Base-by-base conservation (phyloP, 495 filamentous ascomycete species). In the Bacidia rubella region DNA sequence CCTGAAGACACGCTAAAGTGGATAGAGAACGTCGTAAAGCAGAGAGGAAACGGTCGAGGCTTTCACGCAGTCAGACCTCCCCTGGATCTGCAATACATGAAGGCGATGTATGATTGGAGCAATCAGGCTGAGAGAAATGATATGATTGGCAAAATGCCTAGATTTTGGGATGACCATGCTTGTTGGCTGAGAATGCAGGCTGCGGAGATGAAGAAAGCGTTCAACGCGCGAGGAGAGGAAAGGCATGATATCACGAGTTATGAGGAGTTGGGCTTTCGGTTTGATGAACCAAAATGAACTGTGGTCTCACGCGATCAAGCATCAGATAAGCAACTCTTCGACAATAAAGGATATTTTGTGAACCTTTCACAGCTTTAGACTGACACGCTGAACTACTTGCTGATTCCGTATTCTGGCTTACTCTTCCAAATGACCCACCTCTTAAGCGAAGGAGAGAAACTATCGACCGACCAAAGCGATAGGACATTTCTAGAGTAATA, bases 1-100 rank as follows among this genome's bases (percentile, higher is more conserved):
- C 57, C 54, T 12, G 63, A 65, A 10, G 76, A 79, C 29, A 90
- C 94, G 82, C 58, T 65, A 56, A 59, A 55, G 5, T 90, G 84
- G 83, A 15, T 35, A 15, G 29, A 35, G 5, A 15, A 15, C 15
- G 29, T 35, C 7, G 15, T 35, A 5, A 35, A 15, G 5, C 5
- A 35, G 29, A 35, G 15, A 15, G 29, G 29, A 15, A 10, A 11
- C 1, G 47, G 47, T 3, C 26, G 47, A 20, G 15, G 12, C 2
- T 50, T 38, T 11, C 27, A 29, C 47, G 47, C 47, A 17, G 2
- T 35, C 25, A 26, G 35, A 29, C 47, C 47, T 12, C 47, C 47
- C 5, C 11, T 35, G 22, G 47, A 50, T 50, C 12, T 50, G 26
- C 11, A 50, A 26, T 50, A 50, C 20, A 50, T 50, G 47, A 50